A percentile compares a stretch with the other conserved stretches of the same genome.
Evolutionary conservation across 129 eudicot species (phyloP).

Genomic region (Tanacetum coccineum): DNA sequence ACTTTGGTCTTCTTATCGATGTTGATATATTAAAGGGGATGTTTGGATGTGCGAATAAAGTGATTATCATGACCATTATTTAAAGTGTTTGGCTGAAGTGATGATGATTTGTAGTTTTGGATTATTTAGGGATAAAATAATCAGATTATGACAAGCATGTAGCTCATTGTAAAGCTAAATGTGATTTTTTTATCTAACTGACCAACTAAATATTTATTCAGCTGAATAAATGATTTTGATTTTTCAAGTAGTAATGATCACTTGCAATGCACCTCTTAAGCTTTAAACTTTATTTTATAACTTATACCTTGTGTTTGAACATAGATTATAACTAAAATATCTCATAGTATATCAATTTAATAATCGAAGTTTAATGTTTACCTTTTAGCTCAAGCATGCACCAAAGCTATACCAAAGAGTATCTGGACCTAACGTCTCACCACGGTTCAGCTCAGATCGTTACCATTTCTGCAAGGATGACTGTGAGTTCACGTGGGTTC

Average conservation of each 20-base stretch:
- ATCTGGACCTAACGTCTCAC: conserved; percentile 54
- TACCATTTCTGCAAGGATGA: conserved; percentile 88
- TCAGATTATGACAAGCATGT: neutral
- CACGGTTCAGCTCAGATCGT: conserved; percentile 63
- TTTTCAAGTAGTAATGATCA: neutral
- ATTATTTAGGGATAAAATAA: neutral
- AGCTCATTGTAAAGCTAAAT: neutral
- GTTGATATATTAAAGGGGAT: neutral
- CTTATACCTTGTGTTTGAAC: neutral
- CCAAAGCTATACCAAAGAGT: conserved; percentile 71
- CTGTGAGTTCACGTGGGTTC: conserved; percentile 78
- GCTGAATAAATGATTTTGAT: neutral
- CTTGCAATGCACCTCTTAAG: neutral
- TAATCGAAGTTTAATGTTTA: conserved; percentile 7
- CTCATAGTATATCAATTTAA: neutral
- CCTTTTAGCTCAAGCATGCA: conserved; percentile 71
- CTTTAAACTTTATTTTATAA: neutral
- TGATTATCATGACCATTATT: neutral
- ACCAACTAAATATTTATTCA: neutral
- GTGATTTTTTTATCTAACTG: neutral
- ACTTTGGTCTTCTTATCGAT: neutral
- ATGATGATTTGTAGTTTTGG: neutral
- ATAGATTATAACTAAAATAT: neutral
- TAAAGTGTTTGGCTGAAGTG: conserved; percentile 1
- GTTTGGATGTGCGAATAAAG: neutral